Evolutionary conservation across 768 basidiomycete species (phyloP), one percentile per base, ranked within the genome.

Genomic region (Gautieria morchelliformis): DNA sequence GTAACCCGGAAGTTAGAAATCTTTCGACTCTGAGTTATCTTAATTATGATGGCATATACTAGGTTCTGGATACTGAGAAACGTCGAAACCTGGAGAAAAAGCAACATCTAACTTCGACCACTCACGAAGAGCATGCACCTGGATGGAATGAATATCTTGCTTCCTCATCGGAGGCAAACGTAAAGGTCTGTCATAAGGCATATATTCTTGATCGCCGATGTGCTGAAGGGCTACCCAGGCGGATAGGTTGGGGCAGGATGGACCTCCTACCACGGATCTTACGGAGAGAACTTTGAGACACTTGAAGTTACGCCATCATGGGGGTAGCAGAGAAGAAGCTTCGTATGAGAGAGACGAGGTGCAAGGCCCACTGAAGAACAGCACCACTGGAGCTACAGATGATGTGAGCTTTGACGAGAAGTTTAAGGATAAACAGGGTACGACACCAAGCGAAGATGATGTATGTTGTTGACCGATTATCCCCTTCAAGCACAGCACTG

Each of bases 91-190:
- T 80, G 41, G 63, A 72, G 20, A 69, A 70, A 6, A 64, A 65
- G 4, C 75, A 80, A 32, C 71, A 78, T 63, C 70, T 70, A 59
- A 78, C 74, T 1, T 75, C 78, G 2, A 74, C 80, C 1, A 75
- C 79, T 10, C 75, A 78, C 55, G 59, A 62, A 52, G 61, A 74
- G 11, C 66, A 78, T 60, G 83, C 84, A 0, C 85, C 84, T 3
- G 85, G 84, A 1, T 87, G 85, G 85, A 86, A 86, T 60, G 85
- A 87, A 62, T 66, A 68, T 24, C 75, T 87, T 12, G 85, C 85
- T 0, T 77, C 75, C 56, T 60, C 74, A 11, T 86, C 86, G 2
- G 85, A 87, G 68, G 85, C 86, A 4, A 68, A 71, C 17, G 72
- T 86, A 47, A 87, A 87, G 77, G 85, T 70, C 14, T 30, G 62